Conservation (phyloP, 805 yeast species). For the Ogataea minuta region DNA sequence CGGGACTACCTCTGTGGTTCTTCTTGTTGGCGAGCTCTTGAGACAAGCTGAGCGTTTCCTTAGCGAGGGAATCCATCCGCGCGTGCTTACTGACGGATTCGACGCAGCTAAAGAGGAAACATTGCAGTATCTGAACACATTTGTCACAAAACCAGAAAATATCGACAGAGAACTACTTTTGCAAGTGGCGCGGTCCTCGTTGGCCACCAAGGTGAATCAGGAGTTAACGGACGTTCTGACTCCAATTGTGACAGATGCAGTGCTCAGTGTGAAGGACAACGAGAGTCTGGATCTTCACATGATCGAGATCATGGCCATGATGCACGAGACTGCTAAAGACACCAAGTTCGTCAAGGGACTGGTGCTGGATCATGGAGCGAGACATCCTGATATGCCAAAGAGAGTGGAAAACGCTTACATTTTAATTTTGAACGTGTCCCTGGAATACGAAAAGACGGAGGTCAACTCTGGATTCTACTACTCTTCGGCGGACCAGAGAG, state of each 20-base stretch:
- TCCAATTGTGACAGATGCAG: constrained; percentile 97
- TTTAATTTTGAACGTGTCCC: constrained; percentile 85
- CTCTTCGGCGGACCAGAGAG: constrained; percentile 94
- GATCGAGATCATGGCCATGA: constrained; percentile 99
- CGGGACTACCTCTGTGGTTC: constrained; percentile 94
- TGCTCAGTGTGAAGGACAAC: constrained; percentile 64
- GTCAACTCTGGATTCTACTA: constrained; percentile 95
- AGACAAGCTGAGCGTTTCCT: constrained; percentile 92
- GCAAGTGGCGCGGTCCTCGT: constrained; percentile 88
- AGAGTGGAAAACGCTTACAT: constrained; percentile 79
- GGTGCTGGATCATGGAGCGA: constrained; percentile 96
- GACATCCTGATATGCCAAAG: constrained; percentile 99
- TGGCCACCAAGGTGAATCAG: constrained; percentile 78
- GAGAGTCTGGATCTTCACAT: constrained; percentile 79
- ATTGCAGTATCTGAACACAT: constrained; percentile 64
- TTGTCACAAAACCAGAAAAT: constrained; percentile 51
- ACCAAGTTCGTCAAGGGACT: constrained; percentile 83
- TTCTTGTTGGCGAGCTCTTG: constrained; percentile 90
- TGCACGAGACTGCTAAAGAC: constrained; percentile 81
- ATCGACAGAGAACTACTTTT: constrained; percentile 83
- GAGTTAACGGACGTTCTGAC: constrained; percentile 79
- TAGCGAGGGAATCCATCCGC: constrained; percentile 93
- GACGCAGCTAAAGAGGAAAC: constrained; percentile 82
- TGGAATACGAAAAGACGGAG: constrained; percentile 97
- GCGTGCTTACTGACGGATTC: constrained; percentile 92